These are phyloP conservation scores for Pluteus cervinus DNA, from an alignment of 768 basidiomycete species.

Conservation along the genomic window DNA sequence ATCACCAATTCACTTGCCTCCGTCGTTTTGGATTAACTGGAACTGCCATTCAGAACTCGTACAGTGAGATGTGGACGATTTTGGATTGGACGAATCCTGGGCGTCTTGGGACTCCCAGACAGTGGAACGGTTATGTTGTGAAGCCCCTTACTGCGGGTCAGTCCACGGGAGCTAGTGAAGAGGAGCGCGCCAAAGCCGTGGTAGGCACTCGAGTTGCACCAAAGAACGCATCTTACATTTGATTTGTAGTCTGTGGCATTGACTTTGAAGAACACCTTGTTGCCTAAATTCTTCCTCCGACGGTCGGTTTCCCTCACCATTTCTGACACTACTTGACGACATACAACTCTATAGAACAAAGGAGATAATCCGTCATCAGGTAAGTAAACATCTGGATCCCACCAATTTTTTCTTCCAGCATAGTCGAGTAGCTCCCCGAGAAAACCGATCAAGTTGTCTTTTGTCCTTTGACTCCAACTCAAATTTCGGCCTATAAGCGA, in stretches of 20 bases:
- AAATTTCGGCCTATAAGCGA: conserved; percentile 68
- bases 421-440: conserved; percentile 45
- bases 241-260: conserved; percentile 47
- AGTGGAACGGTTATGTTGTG: conserved; percentile 75
- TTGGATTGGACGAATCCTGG: conserved; percentile 91
- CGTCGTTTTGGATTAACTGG: conserved; percentile 85
- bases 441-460: conserved; percentile 93
- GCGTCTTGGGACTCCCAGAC: conserved; percentile 56
- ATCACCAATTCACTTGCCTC: conserved; percentile 60
- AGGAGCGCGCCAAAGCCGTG: conserved; percentile 50
- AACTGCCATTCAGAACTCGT: conserved; percentile 76
- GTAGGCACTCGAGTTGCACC: conserved; percentile 21
- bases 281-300: conserved; percentile 82
- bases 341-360: conserved; percentile 50
- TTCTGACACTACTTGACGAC: background rate
- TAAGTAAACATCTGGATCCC: conserved; percentile 13
- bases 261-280: conserved; percentile 55
- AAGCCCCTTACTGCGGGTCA: conserved; percentile 67
- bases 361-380: conserved; percentile 67
- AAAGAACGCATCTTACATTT: background rate
- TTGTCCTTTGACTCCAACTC: conserved; percentile 74
- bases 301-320: conserved; percentile 35
- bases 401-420: conserved; percentile 28
- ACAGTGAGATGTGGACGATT: conserved; percentile 88
- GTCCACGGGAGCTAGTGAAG: conserved; percentile 54